Evolutionary conservation across 202 grass and related monocot genomes (phyloP), one percentile per base, ranked within the genome.

Genomic region (Schoenoplectus tabernaemontani): DNA sequence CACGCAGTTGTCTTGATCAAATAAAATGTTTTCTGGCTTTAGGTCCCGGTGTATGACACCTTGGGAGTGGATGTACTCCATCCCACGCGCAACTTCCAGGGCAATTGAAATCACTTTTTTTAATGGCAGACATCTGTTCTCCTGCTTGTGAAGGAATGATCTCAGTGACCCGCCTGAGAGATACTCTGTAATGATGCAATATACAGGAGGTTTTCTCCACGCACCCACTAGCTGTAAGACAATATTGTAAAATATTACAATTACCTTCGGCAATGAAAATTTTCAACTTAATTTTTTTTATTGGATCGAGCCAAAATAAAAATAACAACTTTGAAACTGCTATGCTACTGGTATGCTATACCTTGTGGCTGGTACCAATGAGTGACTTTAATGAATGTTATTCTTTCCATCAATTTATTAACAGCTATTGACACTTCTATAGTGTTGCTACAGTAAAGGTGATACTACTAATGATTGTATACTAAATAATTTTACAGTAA

Each of bases 1-100:
- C 75, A 92, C 89, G 3, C 84, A 84, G 26, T 82, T 85, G 33
- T 97, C 89, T 88, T 84, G 78, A 51, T 93, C 94, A 69, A 97
- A 97, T 33, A 97, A 64, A 77, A 97, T 93, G 76, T 97, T 97
- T 85, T 97, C 94, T 11, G 94, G 89, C 71, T 97, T 97, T 75
- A 97, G 85, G 71, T 97, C 94, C 81, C 94, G 89, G 36, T 97
- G 94, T 44, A 93, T 88, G 72, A 97, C 64, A 16, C 94, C 91
- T 90, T 97, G 87, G 6, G 85, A 90, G 62, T 97, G 94, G 82
- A 97, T 90, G 75, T 93, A 97, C 76, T 93, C 91, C 83, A 97
- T 83, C 34, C 91, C 94, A 30, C 32, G 73, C 9, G 90, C 83
- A 37, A 99, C 92, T 87, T 96, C 88, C 62, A 99, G 53, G 56